Base-by-base conservation (phyloP, 768 basidiomycete species). In the Boletus insuetus region DNA sequence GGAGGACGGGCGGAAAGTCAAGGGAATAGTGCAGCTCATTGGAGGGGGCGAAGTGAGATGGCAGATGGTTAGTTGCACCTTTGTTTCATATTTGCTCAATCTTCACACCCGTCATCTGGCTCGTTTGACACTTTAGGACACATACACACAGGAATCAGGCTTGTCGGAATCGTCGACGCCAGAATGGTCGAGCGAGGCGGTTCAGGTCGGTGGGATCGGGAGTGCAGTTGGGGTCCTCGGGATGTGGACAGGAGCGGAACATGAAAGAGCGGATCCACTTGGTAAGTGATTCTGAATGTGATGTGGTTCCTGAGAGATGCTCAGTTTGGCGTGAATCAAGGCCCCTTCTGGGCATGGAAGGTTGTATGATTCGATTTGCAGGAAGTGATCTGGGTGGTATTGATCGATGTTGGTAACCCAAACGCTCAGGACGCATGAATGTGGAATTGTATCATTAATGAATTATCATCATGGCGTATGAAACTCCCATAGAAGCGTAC, bases 201-300 rank as follows among this genome's bases (percentile, higher is more conserved):
- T 85, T 0, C 83, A 85, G 55, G 64, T 84, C 12, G 84, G 84
- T 13, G 77, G 77, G 3, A 68, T 80, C 16, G 81, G 81, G 7
- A 80, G 80, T n/a, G 77, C 75, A 0, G 62, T 74, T 20, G 84
- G 84, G 10, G 64, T 82, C 3, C 69, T 85, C 2, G 83, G 82
- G 9, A 61, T 77, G 69, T 84, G 82, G 82, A 83, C 83, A 0
- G 79, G 80, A 9, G 77, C 77, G 14, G 63, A 63, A 17, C 82
- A 83, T 57, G 77, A 78, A 56, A 53, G 55, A 5, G 65, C 64
- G 6, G 78, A 78, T 59, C 79, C 78, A 2, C 58, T 80, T 2
- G 81, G 79, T 74, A 57, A 68, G 70, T 59, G 13, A 24, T 22
- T 13, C 31, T 38, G 6, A 16, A 48, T 19, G 13, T 19, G 6